These are phyloP conservation scores for Passiflora organensis DNA, from an alignment of 345 rosid genomes.

Conservation along the genomic window DNA sequence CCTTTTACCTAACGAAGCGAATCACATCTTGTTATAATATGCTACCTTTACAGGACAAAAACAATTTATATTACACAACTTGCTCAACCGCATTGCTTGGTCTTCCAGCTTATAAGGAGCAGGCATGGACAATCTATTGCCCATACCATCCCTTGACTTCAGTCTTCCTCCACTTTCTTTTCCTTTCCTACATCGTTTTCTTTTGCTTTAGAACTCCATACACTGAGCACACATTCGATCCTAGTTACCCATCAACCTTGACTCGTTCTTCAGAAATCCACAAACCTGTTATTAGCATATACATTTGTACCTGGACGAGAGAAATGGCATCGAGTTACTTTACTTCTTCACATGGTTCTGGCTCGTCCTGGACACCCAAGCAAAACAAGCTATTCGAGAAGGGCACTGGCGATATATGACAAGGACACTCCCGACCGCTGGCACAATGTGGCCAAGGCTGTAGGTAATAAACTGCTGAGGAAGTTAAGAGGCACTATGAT, in stretches of 20 bases:
- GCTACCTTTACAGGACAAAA: not conserved
- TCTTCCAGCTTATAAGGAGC: constrained; percentile 40
- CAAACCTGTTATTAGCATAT: not conserved
- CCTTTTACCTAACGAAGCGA: constrained; percentile 30
- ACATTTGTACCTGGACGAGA: not conserved
- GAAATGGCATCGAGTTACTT: constrained; percentile 48
- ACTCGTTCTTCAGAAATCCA: too few species aligned
- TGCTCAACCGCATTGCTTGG: constrained; percentile 29
- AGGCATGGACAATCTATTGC: constrained; percentile 26
- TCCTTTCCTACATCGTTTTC: not conserved
- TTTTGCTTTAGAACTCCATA: constrained; percentile 12
- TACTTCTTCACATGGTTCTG: too few species aligned
- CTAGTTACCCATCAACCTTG: not conserved
- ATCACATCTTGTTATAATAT: constrained; percentile 32
- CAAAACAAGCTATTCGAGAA: constrained; percentile 82
- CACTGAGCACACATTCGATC: not conserved
- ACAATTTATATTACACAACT: constrained; percentile 36
- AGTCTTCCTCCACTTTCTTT: constrained; percentile 29
- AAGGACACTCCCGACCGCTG: constrained; percentile 91
- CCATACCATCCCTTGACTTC: constrained; percentile 39
- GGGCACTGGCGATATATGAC: constrained; percentile 75
- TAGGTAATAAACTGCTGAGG: constrained; percentile 73
- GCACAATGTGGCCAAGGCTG: constrained; percentile 77
- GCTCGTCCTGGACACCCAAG: constrained; percentile 59
- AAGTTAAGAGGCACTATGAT: constrained; percentile 80